Evolutionary conservation across 2,329 filamentous ascomycete species (phyloP).

Genomic region (Biscogniauxia marginata): DNA sequence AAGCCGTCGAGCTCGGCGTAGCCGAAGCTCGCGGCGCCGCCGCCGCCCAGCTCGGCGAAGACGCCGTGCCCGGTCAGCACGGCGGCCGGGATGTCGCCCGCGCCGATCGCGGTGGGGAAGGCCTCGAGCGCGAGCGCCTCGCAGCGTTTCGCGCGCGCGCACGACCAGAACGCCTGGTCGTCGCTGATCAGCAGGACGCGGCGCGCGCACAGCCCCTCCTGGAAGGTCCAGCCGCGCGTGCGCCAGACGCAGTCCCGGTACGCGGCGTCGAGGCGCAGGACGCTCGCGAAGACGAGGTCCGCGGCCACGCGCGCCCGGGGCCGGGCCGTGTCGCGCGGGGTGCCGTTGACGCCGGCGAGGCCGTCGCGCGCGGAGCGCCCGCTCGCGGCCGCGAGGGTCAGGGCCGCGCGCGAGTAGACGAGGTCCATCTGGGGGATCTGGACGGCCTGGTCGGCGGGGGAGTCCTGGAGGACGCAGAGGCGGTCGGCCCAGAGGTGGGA

Average conservation of each 20-base stretch:
- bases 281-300: slow-evolving; percentile 14
- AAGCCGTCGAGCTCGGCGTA: slow-evolving; percentile 13
- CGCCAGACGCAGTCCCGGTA: slow-evolving; percentile 16
- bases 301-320: slow-evolving; percentile 13
- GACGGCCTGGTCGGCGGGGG: slow-evolving; percentile 15
- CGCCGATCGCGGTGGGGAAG: slow-evolving; percentile 14
- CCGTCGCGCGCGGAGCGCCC: slow-evolving; percentile 13
- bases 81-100: slow-evolving; percentile 9
- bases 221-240: slow-evolving; percentile 21
- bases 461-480: slow-evolving; percentile 29
- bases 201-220: slow-evolving; percentile 19
- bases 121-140: slow-evolving; percentile 19
- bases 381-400: slow-evolving; percentile 26
- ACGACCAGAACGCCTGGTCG: slow-evolving; percentile 21
- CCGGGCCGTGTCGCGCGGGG: slow-evolving; percentile 5
- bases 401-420: slow-evolving; percentile 20
- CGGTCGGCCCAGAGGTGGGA: slow-evolving; percentile 30
- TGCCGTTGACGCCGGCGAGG: slow-evolving; percentile 12
- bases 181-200: slow-evolving; percentile 11
- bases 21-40: slow-evolving; percentile 15
- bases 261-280: slow-evolving; percentile 11
- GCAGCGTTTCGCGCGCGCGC: slow-evolving; percentile 14
- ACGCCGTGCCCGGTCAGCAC: slow-evolving; percentile 16
- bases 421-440: slow-evolving; percentile 28
- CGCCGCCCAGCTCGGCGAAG: slow-evolving; percentile 15